Base-by-base conservation (phyloP, 768 basidiomycete species). In the Naganishia antarctica region DNA sequence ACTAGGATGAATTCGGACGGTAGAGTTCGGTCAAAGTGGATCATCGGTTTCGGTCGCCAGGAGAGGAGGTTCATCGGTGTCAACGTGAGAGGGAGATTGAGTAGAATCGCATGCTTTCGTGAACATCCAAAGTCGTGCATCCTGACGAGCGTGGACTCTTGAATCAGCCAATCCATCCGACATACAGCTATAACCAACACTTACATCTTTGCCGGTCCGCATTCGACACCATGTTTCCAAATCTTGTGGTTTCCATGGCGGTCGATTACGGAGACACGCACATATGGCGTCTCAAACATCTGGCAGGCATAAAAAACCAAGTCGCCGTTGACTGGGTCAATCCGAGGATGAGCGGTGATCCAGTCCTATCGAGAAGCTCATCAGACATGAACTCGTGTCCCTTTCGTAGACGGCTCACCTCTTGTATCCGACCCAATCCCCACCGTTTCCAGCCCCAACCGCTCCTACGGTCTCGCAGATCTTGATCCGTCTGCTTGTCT, bases 301-400 rank as follows among this genome's bases (percentile, higher is more conserved):
- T 70, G 70, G 9, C 71, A 72, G n/a, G 73, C 71, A 59, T 74
- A 76, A 65, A 74, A 72, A 4, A 76, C 60, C 21, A 76, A 57
- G 18, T 72, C 71, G 1, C 75, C 75, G 43, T 74, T 73, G 2
- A 76, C 58, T 0, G 75, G 75, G 61, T 76, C 84, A 53, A 96
- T 87, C 66, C 85, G 85, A 8, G 94, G 93, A 78, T 98, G 93
- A n/a, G 78, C 81, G 1, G 87, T 81, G 66, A 91, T 81, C 88
- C 91, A 97, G 74, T 86, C 86, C 32, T 88, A 81, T 29, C 21
- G 37, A 15, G 23, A 25, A n/a, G 25, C 7, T 15, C 15, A 34
- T 21, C n/a, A n/a, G n/a, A 51, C 34, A n/a, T 28, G 34, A 29
- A 8, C 0, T 16, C 6, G 0, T 6, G 4, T 7, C 12, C 3